phyloP scores from a whole-genome alignment of 345 rosid genomes.

The Litchi chinensis region DNA sequence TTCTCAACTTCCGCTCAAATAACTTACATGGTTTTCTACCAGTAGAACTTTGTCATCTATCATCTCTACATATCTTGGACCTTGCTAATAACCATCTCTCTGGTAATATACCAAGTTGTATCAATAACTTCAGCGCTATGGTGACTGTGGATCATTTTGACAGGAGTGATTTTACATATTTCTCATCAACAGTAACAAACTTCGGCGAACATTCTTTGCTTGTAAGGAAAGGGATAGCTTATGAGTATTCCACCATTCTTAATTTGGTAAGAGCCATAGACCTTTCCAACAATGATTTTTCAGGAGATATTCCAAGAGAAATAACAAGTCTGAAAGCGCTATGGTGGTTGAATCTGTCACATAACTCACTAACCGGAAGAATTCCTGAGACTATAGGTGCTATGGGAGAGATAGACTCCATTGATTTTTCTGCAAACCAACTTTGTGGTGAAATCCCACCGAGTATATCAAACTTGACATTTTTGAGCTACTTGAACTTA shows the following conservation, averaged over 20 bases:
- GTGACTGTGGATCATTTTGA: neutral
- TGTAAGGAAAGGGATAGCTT: constrained; percentile 27
- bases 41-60: neutral
- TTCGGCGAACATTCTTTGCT: constrained; percentile 15
- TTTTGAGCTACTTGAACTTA: neutral
- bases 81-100: constrained; percentile 7
- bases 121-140: constrained; percentile 22
- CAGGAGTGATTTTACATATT: neutral
- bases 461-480: neutral
- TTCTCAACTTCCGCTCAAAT: constrained; percentile 1
- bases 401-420: neutral
- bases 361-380: neutral
- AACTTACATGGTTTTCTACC: neutral
- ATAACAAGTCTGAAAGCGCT: neutral
- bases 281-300: constrained; percentile 11
- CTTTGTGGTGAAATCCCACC: neutral
- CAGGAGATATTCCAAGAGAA: neutral
- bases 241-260: constrained; percentile 26
- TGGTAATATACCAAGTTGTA: constrained; percentile 22
- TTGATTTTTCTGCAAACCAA: neutral
- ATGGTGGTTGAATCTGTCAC: neutral
- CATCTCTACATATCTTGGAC: neutral
- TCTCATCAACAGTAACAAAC: neutral
- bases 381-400: neutral
- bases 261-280: constrained; percentile 24